A percentile compares a stretch with the other conserved stretches of the same genome.
Conservation (phyloP, 306 rosid genomes). For the Bauhinia variegata region DNA sequence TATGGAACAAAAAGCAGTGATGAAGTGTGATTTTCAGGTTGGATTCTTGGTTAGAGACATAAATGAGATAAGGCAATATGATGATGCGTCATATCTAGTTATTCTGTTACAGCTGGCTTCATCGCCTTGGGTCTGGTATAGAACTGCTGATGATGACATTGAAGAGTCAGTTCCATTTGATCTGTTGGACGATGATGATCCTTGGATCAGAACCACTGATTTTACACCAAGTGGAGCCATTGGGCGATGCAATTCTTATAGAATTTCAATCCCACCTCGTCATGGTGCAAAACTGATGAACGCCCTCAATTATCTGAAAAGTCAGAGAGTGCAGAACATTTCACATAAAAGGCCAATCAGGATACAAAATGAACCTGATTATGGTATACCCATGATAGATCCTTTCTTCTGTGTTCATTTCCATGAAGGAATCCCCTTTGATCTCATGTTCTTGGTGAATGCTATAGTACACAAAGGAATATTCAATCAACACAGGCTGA, state of each 20-base stretch:
- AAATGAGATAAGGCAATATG: slow-evolving; percentile 51
- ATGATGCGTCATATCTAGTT: slow-evolving; percentile 51
- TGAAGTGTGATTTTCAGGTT: slow-evolving; percentile 81
- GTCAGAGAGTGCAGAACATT: slow-evolving; percentile 52
- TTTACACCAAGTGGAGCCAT: slow-evolving; percentile 85
- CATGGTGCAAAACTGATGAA: slow-evolving; percentile 59
- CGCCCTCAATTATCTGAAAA: slow-evolving; percentile 58
- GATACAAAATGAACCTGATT: slow-evolving; percentile 64
- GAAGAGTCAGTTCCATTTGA: slow-evolving; percentile 57
- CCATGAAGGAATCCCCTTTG: slow-evolving; percentile 57
- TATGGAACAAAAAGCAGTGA: slow-evolving; percentile 38
- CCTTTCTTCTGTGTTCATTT: slow-evolving; percentile 59
- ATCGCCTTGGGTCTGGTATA: slow-evolving; percentile 71
- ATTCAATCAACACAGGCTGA: slow-evolving; percentile 65
- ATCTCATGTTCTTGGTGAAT: slow-evolving; percentile 68
- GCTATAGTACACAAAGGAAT: slow-evolving; percentile 72
- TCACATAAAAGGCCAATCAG: slow-evolving; percentile 41
- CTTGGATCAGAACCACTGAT: slow-evolving; percentile 91
- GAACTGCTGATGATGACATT: slow-evolving; percentile 88
- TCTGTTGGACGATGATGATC: slow-evolving; percentile 87
- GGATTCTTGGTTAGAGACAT: slow-evolving; percentile 76
- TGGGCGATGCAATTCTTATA: slow-evolving; percentile 74
- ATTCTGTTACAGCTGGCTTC: slow-evolving; percentile 66
- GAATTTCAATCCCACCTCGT: slow-evolving; percentile 76
- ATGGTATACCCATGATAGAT: slow-evolving; percentile 52